Percentiles rank a stretch among this genome's conserved stretches.
phyloP scores from a whole-genome alignment of 2,329 filamentous ascomycete species.

The Colletotrichum sp. region DNA sequence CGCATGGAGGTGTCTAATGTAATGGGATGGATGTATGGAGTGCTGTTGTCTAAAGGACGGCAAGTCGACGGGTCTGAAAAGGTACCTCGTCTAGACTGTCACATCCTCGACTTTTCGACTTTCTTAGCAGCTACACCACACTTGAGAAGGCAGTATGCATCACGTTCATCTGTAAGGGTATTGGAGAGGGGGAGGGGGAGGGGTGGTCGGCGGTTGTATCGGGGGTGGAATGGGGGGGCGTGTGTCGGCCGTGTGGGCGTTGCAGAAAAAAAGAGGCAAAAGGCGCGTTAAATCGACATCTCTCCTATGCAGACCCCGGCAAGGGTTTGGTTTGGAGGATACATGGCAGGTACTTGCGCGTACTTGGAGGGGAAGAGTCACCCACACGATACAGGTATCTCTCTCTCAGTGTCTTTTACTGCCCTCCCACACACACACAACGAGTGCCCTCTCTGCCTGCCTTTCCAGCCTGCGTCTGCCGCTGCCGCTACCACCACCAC shows the following conservation, averaged over 20 bases:
- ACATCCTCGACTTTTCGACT: conserved; percentile 7
- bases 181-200: neutral
- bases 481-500: neutral
- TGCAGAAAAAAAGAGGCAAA: conserved; percentile 10
- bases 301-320: conserved; percentile 1
- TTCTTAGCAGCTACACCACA: conserved; percentile 11
- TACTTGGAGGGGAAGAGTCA: conserved; percentile 12
- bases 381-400: conserved; percentile 7
- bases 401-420: neutral
- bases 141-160: conserved; percentile 5
- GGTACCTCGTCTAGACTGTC: conserved; percentile 12
- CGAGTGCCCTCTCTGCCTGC: neutral
- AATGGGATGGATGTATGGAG: conserved; percentile 15
- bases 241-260: neutral
- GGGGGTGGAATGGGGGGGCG: conserved; percentile 12
- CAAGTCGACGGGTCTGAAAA: conserved; percentile 14
- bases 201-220: conserved; percentile 20
- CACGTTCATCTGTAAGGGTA: conserved; percentile 17
- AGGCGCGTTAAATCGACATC: conserved; percentile 11
- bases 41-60: conserved; percentile 10
- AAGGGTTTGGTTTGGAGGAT: conserved; percentile 4
- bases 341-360: conserved; percentile 16
- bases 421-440: neutral
- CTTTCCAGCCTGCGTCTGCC: conserved; percentile 8
- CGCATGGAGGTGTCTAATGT: conserved; percentile 4